Percentiles rank a stretch among this genome's conserved stretches.
Evolutionary conservation across 148 eudicot species (phyloP).

Genomic region (Amaranthus hypochondriacus): DNA sequence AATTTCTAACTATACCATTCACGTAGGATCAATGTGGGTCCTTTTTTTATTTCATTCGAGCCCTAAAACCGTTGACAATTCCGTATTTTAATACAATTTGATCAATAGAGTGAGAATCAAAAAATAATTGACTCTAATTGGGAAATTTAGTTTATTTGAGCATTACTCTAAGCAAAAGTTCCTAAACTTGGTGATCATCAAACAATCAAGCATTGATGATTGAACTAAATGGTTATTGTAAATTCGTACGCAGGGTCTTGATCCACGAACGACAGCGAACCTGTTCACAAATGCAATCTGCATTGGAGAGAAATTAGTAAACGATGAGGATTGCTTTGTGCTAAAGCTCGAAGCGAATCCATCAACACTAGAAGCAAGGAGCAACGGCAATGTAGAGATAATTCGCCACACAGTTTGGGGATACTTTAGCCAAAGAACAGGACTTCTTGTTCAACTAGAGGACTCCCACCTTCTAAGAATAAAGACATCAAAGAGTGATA

Average conservation of each 20-base stretch:
- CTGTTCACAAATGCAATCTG: constrained; percentile 69
- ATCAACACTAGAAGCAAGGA: constrained; percentile 57
- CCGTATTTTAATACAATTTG: too few relatives aligned
- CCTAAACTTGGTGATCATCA: too few relatives aligned
- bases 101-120: too few relatives aligned
- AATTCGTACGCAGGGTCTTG: constrained; percentile 62
- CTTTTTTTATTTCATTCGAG: too few relatives aligned
- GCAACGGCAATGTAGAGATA: constrained; percentile 74
- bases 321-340: constrained; percentile 77
- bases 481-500: constrained; percentile 44
- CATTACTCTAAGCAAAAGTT: too few relatives aligned
- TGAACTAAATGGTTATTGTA: constrained; percentile 8
- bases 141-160: too few relatives aligned
- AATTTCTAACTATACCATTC: too few relatives aligned
- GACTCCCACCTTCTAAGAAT: constrained; percentile 79
- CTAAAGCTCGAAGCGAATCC: constrained; percentile 68
- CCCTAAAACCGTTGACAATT: too few relatives aligned
- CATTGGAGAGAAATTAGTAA: constrained; percentile 64
- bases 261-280: constrained; percentile 79
- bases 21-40: too few relatives aligned
- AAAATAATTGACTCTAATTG: too few relatives aligned
- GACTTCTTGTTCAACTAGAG: constrained; percentile 67
- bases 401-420: constrained; percentile 89
- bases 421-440: constrained; percentile 88
- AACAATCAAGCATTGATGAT: too few relatives aligned